Conservation (phyloP, 345 rosid species). For the Trapa incisa region DNA sequence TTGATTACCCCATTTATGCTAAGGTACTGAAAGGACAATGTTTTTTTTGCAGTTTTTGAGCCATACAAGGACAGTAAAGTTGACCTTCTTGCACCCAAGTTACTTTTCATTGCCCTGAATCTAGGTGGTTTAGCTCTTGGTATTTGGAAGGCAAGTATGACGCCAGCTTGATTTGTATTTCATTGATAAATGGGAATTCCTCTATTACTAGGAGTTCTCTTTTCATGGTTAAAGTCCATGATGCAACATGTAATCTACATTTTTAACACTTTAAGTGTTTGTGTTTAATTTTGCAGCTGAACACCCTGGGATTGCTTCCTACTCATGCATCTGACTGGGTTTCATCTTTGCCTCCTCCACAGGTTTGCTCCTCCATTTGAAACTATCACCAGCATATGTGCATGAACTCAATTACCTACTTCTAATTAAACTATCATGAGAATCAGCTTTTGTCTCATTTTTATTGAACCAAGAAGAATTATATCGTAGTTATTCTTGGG, state of each 20-base stretch:
- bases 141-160: conserved; percentile 76
- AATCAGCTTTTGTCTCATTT: background rate
- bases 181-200: background rate
- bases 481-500: background rate
- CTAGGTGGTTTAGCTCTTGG: conserved; percentile 89
- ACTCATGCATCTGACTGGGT: conserved; percentile 99
- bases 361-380: conserved; percentile 30
- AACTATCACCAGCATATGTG: background rate
- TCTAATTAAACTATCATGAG: background rate
- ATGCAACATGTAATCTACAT: background rate
- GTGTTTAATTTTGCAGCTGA: conserved; percentile 48
- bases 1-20: background rate
- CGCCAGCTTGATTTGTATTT: background rate
- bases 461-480: background rate
- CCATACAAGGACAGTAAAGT: conserved; percentile 92
- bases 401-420: background rate
- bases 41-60: conserved; percentile 62
- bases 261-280: background rate
- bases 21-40: background rate
- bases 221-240: background rate
- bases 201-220: too few species aligned
- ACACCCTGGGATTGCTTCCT: conserved; percentile 94
- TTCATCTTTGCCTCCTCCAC: conserved; percentile 90
- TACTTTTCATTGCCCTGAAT: conserved; percentile 85
- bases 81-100: conserved; percentile 80